Evolutionary conservation across 1,284 basidiomycete species (phyloP).

Genomic region (Hemileccinum hortonii): DNA sequence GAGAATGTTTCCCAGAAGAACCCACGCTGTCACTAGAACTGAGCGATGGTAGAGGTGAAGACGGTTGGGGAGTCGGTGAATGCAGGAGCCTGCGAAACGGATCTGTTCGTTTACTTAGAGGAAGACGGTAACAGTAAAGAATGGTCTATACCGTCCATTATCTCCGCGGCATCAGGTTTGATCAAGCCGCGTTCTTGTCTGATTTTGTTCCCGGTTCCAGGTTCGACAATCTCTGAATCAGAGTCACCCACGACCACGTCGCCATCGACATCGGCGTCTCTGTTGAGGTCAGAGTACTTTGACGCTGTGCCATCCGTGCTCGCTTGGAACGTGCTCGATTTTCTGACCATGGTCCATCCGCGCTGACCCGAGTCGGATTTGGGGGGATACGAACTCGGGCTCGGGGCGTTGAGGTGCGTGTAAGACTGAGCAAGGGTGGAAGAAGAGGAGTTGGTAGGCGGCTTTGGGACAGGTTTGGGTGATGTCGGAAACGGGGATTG

Average conservation of each 20-base stretch:
- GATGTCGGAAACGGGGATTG: constrained; percentile 43
- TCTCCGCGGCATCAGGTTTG: constrained; percentile 66
- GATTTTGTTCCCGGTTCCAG: constrained; percentile 36
- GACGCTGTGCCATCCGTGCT: constrained; percentile 32
- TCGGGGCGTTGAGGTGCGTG: constrained; percentile 75
- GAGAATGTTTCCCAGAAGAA: constrained; percentile 53
- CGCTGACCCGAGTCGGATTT: constrained; percentile 40
- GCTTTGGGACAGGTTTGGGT: constrained; percentile 58
- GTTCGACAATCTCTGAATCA: constrained; percentile 52
- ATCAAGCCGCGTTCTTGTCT: constrained; percentile 51
- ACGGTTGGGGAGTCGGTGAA: constrained; percentile 29
- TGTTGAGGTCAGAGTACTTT: constrained; percentile 37
- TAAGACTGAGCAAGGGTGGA: constrained; percentile 78
- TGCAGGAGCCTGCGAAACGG: constrained; percentile 52
- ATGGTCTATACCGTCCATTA: constrained; percentile 61
- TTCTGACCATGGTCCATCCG: constrained; percentile 74
- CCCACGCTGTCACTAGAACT: constrained; percentile 19
- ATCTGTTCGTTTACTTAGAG: constrained; percentile 43
- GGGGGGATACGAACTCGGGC: constrained; percentile 74
- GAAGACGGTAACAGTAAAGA: constrained; percentile 13
- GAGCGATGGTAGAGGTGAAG: constrained; percentile 30
- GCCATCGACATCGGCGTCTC: constrained; percentile 59
- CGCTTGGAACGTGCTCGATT: constrained; percentile 27
- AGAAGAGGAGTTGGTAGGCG: constrained; percentile 53
- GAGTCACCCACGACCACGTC: constrained; percentile 76